Evolutionary conservation across 2,329 filamentous ascomycete species (phyloP).

Genomic region (Pyrenophora seminiperda): DNA sequence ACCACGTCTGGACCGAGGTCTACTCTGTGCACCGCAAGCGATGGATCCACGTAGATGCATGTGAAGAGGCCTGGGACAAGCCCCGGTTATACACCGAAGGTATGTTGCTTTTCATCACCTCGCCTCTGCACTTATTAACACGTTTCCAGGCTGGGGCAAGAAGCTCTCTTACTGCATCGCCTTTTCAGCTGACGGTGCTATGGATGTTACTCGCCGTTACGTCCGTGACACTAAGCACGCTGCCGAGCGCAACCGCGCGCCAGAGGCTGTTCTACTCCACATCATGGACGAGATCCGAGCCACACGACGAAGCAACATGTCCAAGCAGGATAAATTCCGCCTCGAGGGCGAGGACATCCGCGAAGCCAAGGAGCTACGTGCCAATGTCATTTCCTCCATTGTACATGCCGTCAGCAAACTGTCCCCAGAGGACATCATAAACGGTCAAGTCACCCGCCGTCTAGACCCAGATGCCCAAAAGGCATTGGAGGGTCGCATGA

Average conservation of each 20-base stretch:
- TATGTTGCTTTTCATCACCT: constrained; percentile 45
- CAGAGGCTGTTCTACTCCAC: constrained; percentile 88
- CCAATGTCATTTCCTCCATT: constrained; percentile 74
- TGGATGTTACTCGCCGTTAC: constrained; percentile 70
- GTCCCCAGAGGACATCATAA: constrained; percentile 56
- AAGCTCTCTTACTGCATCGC: constrained; percentile 97
- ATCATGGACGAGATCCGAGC: constrained; percentile 90
- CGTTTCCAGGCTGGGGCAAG: constrained; percentile 76
- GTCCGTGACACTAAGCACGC: constrained; percentile 74
- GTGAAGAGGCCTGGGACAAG: constrained; percentile 94
- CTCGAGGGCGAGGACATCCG: constrained; percentile 79
- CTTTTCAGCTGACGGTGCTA: constrained; percentile 85
- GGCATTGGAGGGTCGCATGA: constrained; percentile 53
- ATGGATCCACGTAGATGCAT: constrained; percentile 97
- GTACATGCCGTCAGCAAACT: constrained; percentile 73
- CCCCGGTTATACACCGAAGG: constrained; percentile 88
- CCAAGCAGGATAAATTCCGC: constrained; percentile 81
- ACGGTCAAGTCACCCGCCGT: constrained; percentile 34
- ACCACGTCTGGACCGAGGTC: constrained; percentile 97
- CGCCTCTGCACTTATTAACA: constrained; percentile 16
- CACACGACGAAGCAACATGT: constrained; percentile 80
- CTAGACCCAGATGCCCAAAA: constrained; percentile 55
- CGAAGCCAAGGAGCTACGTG: constrained; percentile 76
- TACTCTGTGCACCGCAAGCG: constrained; percentile 92
- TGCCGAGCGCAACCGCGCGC: constrained; percentile 75